Conservation (phyloP, 306 rosid genomes). For the Dryas octopetala region DNA sequence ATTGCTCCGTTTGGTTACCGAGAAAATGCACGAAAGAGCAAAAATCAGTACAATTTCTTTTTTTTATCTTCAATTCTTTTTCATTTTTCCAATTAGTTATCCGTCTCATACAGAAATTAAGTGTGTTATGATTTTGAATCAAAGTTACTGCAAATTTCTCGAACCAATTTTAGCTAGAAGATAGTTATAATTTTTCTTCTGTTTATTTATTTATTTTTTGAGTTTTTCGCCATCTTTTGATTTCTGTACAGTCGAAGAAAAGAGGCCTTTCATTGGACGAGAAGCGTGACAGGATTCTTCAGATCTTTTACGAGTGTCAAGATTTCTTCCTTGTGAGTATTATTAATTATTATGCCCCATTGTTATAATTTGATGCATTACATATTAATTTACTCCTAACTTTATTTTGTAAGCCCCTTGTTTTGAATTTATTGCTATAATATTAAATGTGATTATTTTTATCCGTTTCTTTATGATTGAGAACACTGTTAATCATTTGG, state of each 20-base stretch:
- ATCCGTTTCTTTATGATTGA: neutral
- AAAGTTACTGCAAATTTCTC: too few relatives aligned
- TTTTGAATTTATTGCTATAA: neutral
- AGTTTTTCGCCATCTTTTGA: neutral
- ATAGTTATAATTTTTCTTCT: neutral
- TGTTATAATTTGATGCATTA: neutral
- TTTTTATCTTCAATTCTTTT: slow-evolving; percentile 1
- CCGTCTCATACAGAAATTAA: neutral
- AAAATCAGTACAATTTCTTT: neutral
- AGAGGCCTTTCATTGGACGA: slow-evolving; percentile 95
- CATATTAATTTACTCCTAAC: neutral
- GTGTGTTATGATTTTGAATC: neutral
- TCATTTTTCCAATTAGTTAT: neutral
- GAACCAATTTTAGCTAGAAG: too few relatives aligned
- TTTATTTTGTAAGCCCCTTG: neutral
- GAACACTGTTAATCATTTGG: neutral
- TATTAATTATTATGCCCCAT: neutral
- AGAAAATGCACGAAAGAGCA: slow-evolving; percentile 4
- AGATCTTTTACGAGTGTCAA: slow-evolving; percentile 86
- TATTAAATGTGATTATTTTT: neutral
- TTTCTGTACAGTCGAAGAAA: slow-evolving; percentile 76
- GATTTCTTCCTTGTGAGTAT: slow-evolving; percentile 76
- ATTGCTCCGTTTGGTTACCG: slow-evolving; percentile 10
- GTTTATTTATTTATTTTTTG: neutral
- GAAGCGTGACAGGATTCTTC: slow-evolving; percentile 98